Evolutionary conservation across 176 grass and related monocot species (phyloP).

Genomic region (Chrysopogon serrulatus): DNA sequence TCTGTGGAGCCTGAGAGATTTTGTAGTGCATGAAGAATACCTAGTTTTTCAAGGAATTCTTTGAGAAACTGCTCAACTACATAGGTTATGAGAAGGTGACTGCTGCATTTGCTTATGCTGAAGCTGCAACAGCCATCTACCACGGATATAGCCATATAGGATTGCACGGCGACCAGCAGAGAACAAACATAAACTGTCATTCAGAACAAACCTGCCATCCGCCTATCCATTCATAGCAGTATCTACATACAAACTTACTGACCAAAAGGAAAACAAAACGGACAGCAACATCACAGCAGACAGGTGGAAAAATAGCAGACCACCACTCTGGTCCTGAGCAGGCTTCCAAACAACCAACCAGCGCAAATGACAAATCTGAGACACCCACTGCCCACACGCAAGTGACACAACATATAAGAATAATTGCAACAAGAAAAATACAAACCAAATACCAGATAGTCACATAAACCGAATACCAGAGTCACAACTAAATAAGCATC

Average conservation of each 20-base stretch:
- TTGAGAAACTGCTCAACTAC: not conserved
- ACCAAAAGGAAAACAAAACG: not conserved
- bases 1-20: not conserved
- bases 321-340: not conserved
- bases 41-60: not conserved
- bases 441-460: not conserved
- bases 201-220: too few relatives aligned
- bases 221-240: too few relatives aligned
- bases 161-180: not conserved
- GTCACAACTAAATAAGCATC: slow-evolving; percentile 20
- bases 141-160: not conserved
- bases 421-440: not conserved
- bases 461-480: too few relatives aligned
- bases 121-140: not conserved
- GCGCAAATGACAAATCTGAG: not conserved
- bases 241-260: too few relatives aligned
- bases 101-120: too few relatives aligned
- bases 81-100: not conserved
- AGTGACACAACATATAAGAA: not conserved
- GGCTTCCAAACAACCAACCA: not conserved
- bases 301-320: not conserved
- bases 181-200: not conserved
- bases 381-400: accelerated
- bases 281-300: not conserved
- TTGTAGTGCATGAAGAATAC: not conserved